Percentiles rank a stretch among this genome's conserved stretches.
These are phyloP conservation scores for Aegilops bicornis DNA, from an alignment of 176 grass and related monocot genomes.

Conservation along the genomic window DNA sequence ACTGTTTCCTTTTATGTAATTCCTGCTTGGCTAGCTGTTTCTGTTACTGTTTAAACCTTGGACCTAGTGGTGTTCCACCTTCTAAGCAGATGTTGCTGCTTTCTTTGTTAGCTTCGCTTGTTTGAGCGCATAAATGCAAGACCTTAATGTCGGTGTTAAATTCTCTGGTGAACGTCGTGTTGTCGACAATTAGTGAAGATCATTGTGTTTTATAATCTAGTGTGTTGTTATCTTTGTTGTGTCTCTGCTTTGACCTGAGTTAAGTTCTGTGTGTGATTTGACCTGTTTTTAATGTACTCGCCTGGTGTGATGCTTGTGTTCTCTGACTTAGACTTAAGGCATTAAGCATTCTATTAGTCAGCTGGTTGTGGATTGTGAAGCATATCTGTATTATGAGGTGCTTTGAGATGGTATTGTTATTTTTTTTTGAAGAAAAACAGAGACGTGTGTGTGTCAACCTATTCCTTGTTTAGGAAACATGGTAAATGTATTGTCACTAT, in stretches of 20 bases:
- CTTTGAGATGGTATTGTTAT: too few species aligned
- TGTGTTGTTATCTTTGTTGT: not conserved
- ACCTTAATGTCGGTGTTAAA: not conserved
- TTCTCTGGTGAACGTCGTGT: not conserved
- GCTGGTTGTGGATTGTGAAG: too few species aligned
- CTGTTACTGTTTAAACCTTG: not conserved
- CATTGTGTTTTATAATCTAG: not conserved
- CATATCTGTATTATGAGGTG: too few species aligned
- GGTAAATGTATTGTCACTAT: too few species aligned
- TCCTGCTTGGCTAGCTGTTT: not conserved
- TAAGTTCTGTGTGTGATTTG: not conserved
- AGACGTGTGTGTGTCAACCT: too few species aligned
- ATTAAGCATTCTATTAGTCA: too few species aligned
- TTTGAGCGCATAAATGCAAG: not conserved
- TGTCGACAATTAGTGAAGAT: not conserved
- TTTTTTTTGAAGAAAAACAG: too few species aligned
- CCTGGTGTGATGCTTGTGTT: too few species aligned
- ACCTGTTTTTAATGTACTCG: not conserved
- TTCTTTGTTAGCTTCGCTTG: not conserved
- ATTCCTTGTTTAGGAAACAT: too few species aligned
- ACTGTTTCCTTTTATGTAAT: constrained; percentile 18
- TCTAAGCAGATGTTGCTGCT: not conserved
- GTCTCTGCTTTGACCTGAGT: not conserved
- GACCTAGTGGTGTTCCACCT: not conserved
- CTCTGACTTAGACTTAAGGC: too few species aligned